phyloP scores from a whole-genome alignment of 352 stramenopile genomes.

The Globisporangium emineosum region DNA sequence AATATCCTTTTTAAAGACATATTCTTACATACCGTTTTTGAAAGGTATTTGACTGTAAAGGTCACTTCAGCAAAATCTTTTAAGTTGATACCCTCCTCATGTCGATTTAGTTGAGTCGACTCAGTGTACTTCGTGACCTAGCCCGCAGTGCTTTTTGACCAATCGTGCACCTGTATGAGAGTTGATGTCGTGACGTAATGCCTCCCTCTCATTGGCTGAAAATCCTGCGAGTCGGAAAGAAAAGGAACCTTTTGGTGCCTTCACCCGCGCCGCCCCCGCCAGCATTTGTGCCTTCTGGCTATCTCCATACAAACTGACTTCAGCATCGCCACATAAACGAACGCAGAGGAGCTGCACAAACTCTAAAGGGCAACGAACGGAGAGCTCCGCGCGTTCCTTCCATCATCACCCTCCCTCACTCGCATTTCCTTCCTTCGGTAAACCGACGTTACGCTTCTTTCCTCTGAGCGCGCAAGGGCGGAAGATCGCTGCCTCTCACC shows the following conservation, averaged over 20 bases:
- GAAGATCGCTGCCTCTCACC: not conserved
- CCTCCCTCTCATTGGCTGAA: not conserved
- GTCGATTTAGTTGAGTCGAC: not conserved
- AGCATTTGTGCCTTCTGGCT: constrained; percentile 9
- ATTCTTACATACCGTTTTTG: not conserved
- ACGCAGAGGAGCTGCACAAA: no score
- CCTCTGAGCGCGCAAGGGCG: not conserved
- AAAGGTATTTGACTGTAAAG: not conserved
- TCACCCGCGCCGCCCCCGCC: not conserved
- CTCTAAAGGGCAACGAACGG: no score
- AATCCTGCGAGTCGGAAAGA: constrained; percentile 10
- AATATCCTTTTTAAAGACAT: not conserved
- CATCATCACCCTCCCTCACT: not conserved
- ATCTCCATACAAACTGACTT: constrained; percentile 10
- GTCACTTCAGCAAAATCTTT: not conserved
- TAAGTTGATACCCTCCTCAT: not conserved
- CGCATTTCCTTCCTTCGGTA: constrained; percentile 4
- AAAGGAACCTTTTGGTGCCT: not conserved
- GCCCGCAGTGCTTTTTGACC: not conserved
- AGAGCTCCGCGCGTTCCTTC: constrained; percentile 4
- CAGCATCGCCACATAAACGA: no score
- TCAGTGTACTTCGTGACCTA: not conserved
- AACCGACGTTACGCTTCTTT: not conserved
- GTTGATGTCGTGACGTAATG: not conserved
- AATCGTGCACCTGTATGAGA: not conserved